Base-by-base conservation (phyloP, 2,329 filamentous ascomycete genomes). In the Stylonectria norvegica region DNA sequence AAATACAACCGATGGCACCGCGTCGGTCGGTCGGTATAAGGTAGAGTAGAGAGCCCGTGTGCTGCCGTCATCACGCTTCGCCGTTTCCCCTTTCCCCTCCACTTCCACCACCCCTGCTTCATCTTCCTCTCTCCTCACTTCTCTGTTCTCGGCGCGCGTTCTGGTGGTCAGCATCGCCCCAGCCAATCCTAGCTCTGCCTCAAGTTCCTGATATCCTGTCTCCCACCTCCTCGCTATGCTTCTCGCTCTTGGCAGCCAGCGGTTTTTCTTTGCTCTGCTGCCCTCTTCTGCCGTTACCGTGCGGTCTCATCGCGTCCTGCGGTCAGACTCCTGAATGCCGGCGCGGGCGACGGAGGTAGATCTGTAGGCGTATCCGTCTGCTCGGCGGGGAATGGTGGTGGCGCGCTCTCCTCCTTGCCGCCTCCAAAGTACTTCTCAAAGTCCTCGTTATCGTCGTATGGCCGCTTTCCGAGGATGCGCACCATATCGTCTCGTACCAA, bases 391-490 rank as follows among this genome's bases (percentile, higher is more conserved):
- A 75, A 72, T 27, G 77, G 77, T 20, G 79, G 73, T 39, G 83
- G 79, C 12, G 79, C 71, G 55, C 75, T 77, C 57, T 75, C 49
- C 47, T 78, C 57, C 55, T 76, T 73, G 34, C 68, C 71, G 43
- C 76, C 78, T 53, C 83, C 78, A 65, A 98, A 98, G 72, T 95
- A 98, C 73, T 96, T 96, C 58, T 84, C 75, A 67, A 98, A 97
- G 59, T 97, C 90, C 56, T 86, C 84, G 38, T 68, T 66, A 57
- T 97, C 91, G 28, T 85, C 83, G 57, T 86, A 97, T 11, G 89
- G 88, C 50, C 93, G 72, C 33, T 83, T 83, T 16, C 93, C 93
- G 18, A 98, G 73, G 40, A 98, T 71, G 19, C 93, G 76, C 36
- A 97, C 81, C 78, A 97, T 85, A 66, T 98, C 93, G 57, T 98